Evolutionary conservation across 805 yeast species (phyloP).

Genomic region (Candida wancherniae): DNA sequence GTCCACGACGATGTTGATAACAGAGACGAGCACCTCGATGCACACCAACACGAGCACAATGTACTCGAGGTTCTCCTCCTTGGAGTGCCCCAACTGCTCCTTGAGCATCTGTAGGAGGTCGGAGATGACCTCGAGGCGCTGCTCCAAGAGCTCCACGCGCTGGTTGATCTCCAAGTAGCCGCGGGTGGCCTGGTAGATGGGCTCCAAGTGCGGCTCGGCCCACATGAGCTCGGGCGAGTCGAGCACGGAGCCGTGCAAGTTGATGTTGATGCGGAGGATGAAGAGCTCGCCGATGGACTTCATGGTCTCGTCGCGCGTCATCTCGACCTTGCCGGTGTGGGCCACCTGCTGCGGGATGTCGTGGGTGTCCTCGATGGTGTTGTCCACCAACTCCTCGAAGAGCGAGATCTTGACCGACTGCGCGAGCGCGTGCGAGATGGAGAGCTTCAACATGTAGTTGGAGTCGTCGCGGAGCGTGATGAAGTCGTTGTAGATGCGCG

Average conservation of each 20-base stretch:
- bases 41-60: slow-evolving; percentile 88
- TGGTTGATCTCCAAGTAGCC: slow-evolving; percentile 95
- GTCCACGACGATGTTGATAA: slow-evolving; percentile 71
- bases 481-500: slow-evolving; percentile 92
- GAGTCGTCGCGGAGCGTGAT: slow-evolving; percentile 85
- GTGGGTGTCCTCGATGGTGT: slow-evolving; percentile 95
- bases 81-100: slow-evolving; percentile 94
- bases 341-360: slow-evolving; percentile 97
- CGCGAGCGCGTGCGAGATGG: slow-evolving; percentile 93
- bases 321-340: slow-evolving; percentile 86
- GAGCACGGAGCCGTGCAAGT: slow-evolving; percentile 79
- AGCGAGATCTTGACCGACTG: slow-evolving; percentile 93
- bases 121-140: slow-evolving; percentile 87
- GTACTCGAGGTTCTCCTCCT: slow-evolving; percentile 84
- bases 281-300: slow-evolving; percentile 94
- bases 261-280: slow-evolving; percentile 76
- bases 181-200: slow-evolving; percentile 94
- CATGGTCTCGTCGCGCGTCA: slow-evolving; percentile 94
- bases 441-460: slow-evolving; percentile 86
- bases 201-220: slow-evolving; percentile 97
- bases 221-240: slow-evolving; percentile 98
- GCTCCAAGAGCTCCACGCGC: slow-evolving; percentile 83
- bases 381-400: slow-evolving; percentile 93
- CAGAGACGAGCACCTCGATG: slow-evolving; percentile 84
- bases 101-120: slow-evolving; percentile 93